Evolutionary conservation across 495 filamentous ascomycete species (phyloP).

Genomic region (Lepidopterella palustris): DNA sequence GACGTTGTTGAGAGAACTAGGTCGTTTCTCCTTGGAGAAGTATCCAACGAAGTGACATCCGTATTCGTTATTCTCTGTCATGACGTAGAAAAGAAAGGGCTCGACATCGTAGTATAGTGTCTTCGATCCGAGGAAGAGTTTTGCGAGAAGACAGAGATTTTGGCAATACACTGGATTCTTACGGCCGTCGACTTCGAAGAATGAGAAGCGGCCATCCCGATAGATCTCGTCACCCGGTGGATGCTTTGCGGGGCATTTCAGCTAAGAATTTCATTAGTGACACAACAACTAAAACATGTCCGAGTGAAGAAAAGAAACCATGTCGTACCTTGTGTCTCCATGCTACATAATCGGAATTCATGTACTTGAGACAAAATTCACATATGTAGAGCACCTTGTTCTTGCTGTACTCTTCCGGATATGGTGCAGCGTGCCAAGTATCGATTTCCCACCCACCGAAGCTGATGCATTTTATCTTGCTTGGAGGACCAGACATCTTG

Average conservation of each 20-base stretch:
- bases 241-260: conserved; percentile 91
- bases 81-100: conserved; percentile 96
- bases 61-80: conserved; percentile 88
- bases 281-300: not conserved
- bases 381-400: conserved; percentile 95
- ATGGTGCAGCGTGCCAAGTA: conserved; percentile 98
- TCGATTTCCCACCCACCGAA: conserved; percentile 97
- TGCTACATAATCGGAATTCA: conserved; percentile 96
- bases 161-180: conserved; percentile 98
- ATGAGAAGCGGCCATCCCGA: conserved; percentile 83
- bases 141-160: conserved; percentile 91
- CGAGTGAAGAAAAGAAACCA: not conserved
- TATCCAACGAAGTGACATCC: conserved; percentile 98
- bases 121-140: conserved; percentile 93
- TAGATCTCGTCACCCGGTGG: conserved; percentile 98
- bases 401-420: conserved; percentile 95
- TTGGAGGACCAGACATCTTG: conserved; percentile 78
- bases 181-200: conserved; percentile 94
- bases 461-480: conserved; percentile 97
- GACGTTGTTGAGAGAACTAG: conserved; percentile 90
- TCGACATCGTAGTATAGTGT: conserved; percentile 98
- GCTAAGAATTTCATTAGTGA: conserved; percentile 27
- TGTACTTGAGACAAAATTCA: conserved; percentile 98
- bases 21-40: conserved; percentile 98
- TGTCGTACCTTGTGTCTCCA: conserved; percentile 81